Evolutionary conservation across 2,329 filamentous ascomycete genomes (phyloP), one percentile per base, ranked within the genome.

Genomic region (Scorias spongiosa): DNA sequence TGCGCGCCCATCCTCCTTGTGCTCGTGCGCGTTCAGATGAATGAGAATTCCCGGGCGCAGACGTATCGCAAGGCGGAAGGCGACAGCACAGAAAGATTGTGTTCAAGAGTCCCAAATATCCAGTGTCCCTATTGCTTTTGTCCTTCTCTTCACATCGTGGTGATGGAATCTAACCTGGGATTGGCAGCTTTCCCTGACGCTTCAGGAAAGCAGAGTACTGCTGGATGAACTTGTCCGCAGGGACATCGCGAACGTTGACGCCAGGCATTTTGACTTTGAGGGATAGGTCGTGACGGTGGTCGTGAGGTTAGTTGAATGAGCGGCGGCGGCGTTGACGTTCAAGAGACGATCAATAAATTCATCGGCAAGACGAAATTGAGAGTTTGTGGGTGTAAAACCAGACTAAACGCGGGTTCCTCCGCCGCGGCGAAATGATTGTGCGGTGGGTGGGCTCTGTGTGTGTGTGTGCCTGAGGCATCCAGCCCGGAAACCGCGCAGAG

Each of bases 181-280:
- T 85, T 65, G 83, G 82, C 59, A 91, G 82, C 76, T 89, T 89
- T 72, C 85, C 85, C 76, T 91, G 84, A 63, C 84, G 80, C 82
- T 91, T 91, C 78, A 93, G 71, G 79, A 91, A 93, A 63, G 78
- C 81, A 66, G 83, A 76, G 68, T 91, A 93, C 65, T 82, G 76
- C 60, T 75, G 70, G 72, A 91, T 88, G 76, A 91, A 91, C 74
- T 88, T 85, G 69, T 87, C 82, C 70, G 84, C 81, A 76, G 84
- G 81, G 67, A 88, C 83, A 73, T 88, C 84, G 72, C 83, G 82
- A 71, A 89, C 84, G 61, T 73, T 77, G 67, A 85, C 75, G 69
- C 82, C 84, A 69, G 81, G 70, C 84, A 88, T 88, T 67, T 74
- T 86, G 72, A 72, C 74, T 74, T 74, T 77, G 56, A 46, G 54